These are phyloP conservation scores for Cyclotella atomus DNA, from an alignment of 108 stramenopile genomes.

Conservation along the genomic window DNA sequence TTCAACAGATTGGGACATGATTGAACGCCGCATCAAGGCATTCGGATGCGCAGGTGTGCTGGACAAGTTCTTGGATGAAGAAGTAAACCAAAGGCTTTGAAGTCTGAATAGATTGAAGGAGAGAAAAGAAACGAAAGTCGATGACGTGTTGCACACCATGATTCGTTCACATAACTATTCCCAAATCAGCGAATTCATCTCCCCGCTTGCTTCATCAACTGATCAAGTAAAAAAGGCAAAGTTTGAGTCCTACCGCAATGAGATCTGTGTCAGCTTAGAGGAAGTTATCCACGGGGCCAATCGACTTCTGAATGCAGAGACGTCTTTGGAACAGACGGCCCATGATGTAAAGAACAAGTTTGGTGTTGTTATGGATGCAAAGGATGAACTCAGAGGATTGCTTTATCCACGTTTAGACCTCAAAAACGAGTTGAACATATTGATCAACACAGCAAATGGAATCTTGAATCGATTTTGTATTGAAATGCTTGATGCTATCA, in stretches of 20 bases:
- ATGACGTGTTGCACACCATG: slow-evolving; percentile 38
- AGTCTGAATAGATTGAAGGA: slow-evolving; percentile 45
- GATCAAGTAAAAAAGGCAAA: slow-evolving; percentile 57
- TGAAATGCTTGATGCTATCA: not conserved
- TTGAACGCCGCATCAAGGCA: slow-evolving; percentile 31
- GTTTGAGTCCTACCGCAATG: slow-evolving; percentile 17
- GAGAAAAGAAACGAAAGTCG: slow-evolving; percentile 50
- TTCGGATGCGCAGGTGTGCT: slow-evolving; percentile 42
- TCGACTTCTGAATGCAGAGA: slow-evolving; percentile 7
- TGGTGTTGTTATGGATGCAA: slow-evolving; percentile 30
- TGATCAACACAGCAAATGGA: slow-evolving; percentile 2
- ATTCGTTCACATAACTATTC: slow-evolving; percentile 47
- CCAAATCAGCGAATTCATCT: slow-evolving; percentile 43
- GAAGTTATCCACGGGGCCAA: not conserved
- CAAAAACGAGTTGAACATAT: not conserved
- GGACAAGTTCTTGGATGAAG: slow-evolving; percentile 37
- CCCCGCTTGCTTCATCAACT: slow-evolving; percentile 46
- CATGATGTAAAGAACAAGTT: slow-evolving; percentile 24
- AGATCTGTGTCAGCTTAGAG: slow-evolving; percentile 31
- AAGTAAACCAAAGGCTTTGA: slow-evolving; percentile 31
- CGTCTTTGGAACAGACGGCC: not conserved
- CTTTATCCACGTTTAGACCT: slow-evolving; percentile 24
- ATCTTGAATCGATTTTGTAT: not conserved
- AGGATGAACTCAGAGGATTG: slow-evolving; percentile 20
- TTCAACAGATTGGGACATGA: slow-evolving; percentile 55